These are phyloP conservation scores for Tagetes erecta DNA, from an alignment of 129 eudicot genomes.

Conservation along the genomic window DNA sequence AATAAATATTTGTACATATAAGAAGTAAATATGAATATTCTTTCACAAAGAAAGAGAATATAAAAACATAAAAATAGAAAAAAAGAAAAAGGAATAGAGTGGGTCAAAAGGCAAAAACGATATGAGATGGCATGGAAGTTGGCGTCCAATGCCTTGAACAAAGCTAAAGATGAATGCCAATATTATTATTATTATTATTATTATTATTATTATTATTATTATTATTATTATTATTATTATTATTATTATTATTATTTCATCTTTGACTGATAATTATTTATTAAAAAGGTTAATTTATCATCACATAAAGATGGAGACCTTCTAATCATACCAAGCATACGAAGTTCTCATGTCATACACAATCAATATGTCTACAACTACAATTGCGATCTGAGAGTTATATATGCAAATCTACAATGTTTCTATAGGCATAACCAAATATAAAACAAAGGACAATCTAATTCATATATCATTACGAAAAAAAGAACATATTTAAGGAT, in stretches of 20 bases:
- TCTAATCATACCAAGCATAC: too few species aligned
- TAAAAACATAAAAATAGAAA: background rate
- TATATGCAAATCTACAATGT: too few species aligned
- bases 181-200: background rate
- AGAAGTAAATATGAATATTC: background rate
- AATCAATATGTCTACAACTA: too few species aligned
- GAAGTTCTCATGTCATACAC: too few species aligned
- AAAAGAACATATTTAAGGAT: too few species aligned
- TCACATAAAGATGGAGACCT: too few species aligned
- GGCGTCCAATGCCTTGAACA: conserved; percentile 45
- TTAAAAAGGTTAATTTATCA: background rate
- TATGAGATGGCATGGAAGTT: conserved; percentile 45
- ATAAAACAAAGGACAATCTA: too few species aligned
- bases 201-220: too few species aligned
- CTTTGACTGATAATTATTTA: background rate
- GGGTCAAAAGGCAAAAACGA: conserved; percentile 44
- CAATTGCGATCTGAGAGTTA: too few species aligned
- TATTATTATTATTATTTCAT: background rate
- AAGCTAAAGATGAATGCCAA: conserved; percentile 39
- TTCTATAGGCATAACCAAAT: too few species aligned
- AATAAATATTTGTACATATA: background rate
- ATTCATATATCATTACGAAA: too few species aligned
- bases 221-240: too few species aligned
- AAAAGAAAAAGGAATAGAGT: conserved; percentile 40
- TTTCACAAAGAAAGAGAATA: conserved; percentile 1